phyloP scores from a whole-genome alignment of 768 basidiomycete genomes.

The Boletus barrowsii region DNA sequence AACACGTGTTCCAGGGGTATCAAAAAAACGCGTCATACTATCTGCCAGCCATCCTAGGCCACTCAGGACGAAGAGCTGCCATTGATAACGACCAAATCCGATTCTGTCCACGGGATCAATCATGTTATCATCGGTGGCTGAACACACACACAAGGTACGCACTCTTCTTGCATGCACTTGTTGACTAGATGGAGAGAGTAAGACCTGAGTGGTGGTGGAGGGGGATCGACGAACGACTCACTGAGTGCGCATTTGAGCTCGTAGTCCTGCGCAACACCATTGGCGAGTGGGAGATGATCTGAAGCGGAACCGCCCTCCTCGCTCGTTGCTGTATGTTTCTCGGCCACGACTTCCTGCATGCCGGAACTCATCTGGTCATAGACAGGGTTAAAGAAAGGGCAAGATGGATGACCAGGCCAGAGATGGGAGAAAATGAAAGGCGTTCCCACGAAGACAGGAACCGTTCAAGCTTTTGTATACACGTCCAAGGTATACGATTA shows the following conservation, averaged over 20 bases:
- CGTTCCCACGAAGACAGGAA: conserved; percentile 17
- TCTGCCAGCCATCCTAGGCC: conserved; percentile 51
- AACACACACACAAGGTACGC: conserved; percentile 7
- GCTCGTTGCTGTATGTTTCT: conserved; percentile 13
- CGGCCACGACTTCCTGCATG: conserved; percentile 4
- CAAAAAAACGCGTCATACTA: conserved; percentile 31
- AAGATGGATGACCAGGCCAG: neutral
- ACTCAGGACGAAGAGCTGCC: conserved; percentile 44
- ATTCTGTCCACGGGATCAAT: conserved; percentile 32
- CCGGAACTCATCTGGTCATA: conserved; percentile 5
- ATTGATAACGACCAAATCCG: conserved; percentile 49
- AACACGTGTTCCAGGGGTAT: conserved; percentile 22
- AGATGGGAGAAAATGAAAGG: neutral
- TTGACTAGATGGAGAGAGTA: conserved; percentile 35
- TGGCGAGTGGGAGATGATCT: neutral
- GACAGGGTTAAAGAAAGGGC: neutral
- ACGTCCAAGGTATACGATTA: neutral
- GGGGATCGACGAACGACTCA: conserved; percentile 9
- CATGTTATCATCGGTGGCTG: conserved; percentile 1
- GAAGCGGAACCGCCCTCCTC: conserved; percentile 14
- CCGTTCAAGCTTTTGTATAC: conserved; percentile 14
- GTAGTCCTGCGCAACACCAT: conserved; percentile 32
- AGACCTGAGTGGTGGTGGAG: neutral
- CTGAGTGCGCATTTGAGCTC: conserved; percentile 34
- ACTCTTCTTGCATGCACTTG: conserved; percentile 46